Evolutionary conservation across 345 rosid genomes (phyloP).

Genomic region (Odontarrhena argentea): DNA sequence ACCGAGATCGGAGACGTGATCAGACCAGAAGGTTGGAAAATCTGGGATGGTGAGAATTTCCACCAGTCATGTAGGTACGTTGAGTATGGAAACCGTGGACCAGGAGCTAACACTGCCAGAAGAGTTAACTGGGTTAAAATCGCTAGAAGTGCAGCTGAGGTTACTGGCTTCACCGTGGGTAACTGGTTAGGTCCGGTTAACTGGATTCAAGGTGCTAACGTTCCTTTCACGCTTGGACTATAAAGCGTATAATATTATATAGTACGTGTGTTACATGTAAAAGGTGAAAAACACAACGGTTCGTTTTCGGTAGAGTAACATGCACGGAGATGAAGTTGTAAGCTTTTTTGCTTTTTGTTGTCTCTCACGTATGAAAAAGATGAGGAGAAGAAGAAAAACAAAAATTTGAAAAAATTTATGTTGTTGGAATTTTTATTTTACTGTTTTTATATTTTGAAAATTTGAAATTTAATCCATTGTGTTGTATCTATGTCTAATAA

Average conservation of each 20-base stretch:
- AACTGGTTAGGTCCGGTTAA: slow-evolving; percentile 43
- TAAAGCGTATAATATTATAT: slow-evolving; percentile 14
- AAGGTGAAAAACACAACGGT: slow-evolving; percentile 29
- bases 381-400: not conserved
- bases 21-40: slow-evolving; percentile 62
- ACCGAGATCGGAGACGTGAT: slow-evolving; percentile 59
- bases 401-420: not conserved
- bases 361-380: slow-evolving; percentile 30
- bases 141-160: slow-evolving; percentile 43
- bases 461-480: slow-evolving; percentile 12
- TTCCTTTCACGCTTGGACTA: slow-evolving; percentile 50
- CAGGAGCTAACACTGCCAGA: slow-evolving; percentile 49
- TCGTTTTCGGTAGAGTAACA: slow-evolving; percentile 23
- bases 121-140: slow-evolving; percentile 63
- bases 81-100: slow-evolving; percentile 68
- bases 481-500: slow-evolving; percentile 32
- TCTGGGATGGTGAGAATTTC: slow-evolving; percentile 47
- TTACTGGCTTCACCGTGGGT: slow-evolving; percentile 47
- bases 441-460: slow-evolving; percentile 1
- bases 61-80: slow-evolving; percentile 44
- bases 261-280: slow-evolving; percentile 32
- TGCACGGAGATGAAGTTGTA: slow-evolving; percentile 35
- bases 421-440: slow-evolving; percentile 19
- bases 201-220: slow-evolving; percentile 52
- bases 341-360: slow-evolving; percentile 26